phyloP scores from a whole-genome alignment of 2,329 filamentous ascomycete genomes.

The Aureobasidium sp. region DNA sequence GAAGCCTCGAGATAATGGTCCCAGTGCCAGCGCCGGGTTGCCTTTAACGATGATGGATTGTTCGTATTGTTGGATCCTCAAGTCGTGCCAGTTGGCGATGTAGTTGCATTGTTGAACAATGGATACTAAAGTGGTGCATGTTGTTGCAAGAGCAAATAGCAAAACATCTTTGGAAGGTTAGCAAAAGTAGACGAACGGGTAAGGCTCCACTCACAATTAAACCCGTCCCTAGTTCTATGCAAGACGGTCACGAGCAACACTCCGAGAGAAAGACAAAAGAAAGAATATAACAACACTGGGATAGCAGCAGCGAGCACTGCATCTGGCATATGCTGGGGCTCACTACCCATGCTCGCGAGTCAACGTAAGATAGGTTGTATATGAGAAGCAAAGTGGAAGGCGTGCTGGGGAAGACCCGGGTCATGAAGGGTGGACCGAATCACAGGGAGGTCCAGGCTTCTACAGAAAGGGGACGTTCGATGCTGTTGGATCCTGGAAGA shows the following conservation, averaged over 20 bases:
- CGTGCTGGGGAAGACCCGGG: not conserved
- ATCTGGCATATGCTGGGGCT: constrained; percentile 2
- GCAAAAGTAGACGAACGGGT: not conserved
- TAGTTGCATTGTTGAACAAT: constrained; percentile 17
- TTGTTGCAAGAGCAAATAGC: constrained; percentile 15
- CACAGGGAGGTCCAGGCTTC: not conserved
- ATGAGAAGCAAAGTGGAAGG: not conserved
- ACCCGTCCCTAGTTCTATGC: constrained; percentile 14
- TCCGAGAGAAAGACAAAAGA: constrained; percentile 14
- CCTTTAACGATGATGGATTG: constrained; percentile 10
- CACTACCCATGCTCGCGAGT: not conserved
- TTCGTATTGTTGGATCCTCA: constrained; percentile 14
- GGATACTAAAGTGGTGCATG: constrained; percentile 9
- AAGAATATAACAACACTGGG: constrained; percentile 15
- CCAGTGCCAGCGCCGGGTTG: constrained; percentile 15
- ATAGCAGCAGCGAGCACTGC: constrained; percentile 12
- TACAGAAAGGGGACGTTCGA: not conserved
- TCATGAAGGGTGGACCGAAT: not conserved
- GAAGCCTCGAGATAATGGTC: constrained; percentile 17
- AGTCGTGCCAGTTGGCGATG: constrained; percentile 14
- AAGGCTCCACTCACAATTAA: constrained; percentile 9
- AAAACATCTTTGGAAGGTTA: constrained; percentile 13
- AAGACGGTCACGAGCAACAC: constrained; percentile 14
- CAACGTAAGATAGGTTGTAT: not conserved
- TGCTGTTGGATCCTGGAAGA: not conserved